Evolutionary conservation across 257 asterid species (phyloP), one percentile per base, ranked within the genome.

Genomic region (Prunella vulgaris): DNA sequence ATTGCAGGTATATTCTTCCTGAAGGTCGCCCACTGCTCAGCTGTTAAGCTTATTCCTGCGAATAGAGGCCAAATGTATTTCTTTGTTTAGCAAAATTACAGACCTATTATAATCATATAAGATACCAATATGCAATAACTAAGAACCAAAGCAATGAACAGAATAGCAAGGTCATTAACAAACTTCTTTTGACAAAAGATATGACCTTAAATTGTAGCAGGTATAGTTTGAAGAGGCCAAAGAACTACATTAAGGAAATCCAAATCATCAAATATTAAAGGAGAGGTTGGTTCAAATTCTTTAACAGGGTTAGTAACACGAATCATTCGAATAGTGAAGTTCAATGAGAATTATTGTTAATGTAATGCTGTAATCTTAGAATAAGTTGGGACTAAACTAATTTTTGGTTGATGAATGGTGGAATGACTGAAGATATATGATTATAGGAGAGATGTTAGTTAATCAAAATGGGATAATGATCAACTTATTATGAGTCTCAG

Each of bases 41-140:
- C 60, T 5, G 96, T 78, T 87, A 93, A 80, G 88, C 96, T 93
- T 81, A 93, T 93, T 52, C 99, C 99, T 93, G 77, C 68, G 79
- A 15, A 58, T 60, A n/a, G 13, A 42, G n/a, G 9, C 14, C 24
- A 21, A 17, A 64, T n/a, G 20, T 21, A 61, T 51, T 22, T 56
- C 53, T n/a, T 64, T 44, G 40, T 20, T 42, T 40, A 9, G 51
- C 9, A 15, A 35, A 64, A 18, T 10, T 62, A 54, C 5, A 65
- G 15, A 10, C 65, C 28, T 2, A 46, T 5, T 0, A 18, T n/a
- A 24, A 56, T 33, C 6, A 27, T 5, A 57, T 25, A 35, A 15
- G 15, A 18, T 6, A 18, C 63, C 12, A 32, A 27, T 58, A 59
- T 10, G 20, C n/a, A 10, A 14, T 5, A 51, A 24, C 15, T 28